Base-by-base conservation (phyloP, 441 rosid genomes). In the Capsella rubella region DNA sequence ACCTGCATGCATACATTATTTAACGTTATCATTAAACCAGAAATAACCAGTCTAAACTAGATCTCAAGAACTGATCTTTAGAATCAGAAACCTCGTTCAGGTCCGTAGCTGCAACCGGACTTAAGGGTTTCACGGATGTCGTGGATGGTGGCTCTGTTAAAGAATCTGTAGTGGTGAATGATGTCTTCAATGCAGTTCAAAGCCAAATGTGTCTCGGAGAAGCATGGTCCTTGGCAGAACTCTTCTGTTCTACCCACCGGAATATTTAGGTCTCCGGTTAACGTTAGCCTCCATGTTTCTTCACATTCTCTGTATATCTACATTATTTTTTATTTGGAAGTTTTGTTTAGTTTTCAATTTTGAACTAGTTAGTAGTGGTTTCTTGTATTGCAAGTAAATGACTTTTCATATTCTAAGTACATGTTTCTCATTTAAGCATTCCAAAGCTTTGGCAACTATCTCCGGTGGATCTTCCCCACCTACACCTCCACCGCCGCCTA, bases 191-290 rank as follows among this genome's bases (percentile, higher is more conserved):
- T 66, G 80, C 99, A 94, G 54, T 72, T 46, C 18, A 95, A 87
- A 74, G 87, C 93, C 78, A 92, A 69, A 78, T 88, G 74, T 31
- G 96, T 92, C 80, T 92, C 97, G 0, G 82, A 11, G 46, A 86
- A 77, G 81, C 99, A 94, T 10, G 97, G 87, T 37, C 99, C 99
- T 2, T 6, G 60, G 79, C 99, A 95, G 78, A 82, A 95, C 45
- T 54, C 63, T 4, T 87, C 86, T 1, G 84, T 65, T 13, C 78
- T 57, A 1, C 73, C 83, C 21, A 10, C 75, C 14, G 91, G 85
- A 67, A 92, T 90, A 5, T 85, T 62, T 12, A 95, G 72, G 14
- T 84, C 70, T 63, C 98, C 99, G 60, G 40, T 82, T 76, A 78
- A 78, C 12, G 78, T 91, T 82, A 94, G 79, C 80, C 99, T 85